Percentiles rank a stretch among this genome's conserved stretches.
phyloP scores from a whole-genome alignment of 169 alveolate genomes.

The Plasmodium coatneyi region DNA sequence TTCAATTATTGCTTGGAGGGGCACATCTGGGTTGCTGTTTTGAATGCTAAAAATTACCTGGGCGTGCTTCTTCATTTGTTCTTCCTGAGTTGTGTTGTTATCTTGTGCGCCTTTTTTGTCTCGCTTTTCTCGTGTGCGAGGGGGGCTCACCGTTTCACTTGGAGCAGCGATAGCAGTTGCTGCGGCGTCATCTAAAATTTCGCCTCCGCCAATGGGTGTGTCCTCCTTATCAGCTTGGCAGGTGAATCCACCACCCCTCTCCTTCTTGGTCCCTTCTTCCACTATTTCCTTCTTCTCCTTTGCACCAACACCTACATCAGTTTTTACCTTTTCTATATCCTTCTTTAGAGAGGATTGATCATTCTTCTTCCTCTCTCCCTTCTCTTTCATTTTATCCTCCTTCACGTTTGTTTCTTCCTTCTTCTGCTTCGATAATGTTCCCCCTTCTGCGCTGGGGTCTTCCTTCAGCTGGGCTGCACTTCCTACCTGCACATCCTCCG shows the following conservation, averaged over 20 bases:
- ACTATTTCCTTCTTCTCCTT: not conserved
- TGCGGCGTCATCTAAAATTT: not conserved
- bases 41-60: not conserved
- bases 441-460: not conserved
- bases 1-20: not conserved
- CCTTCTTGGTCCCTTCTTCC: not conserved
- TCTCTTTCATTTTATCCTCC: not conserved
- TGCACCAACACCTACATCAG: not conserved
- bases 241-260: not conserved
- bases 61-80: not conserved
- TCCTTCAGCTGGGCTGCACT: not conserved
- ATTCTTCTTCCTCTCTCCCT: not conserved
- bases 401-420: slow-evolving; percentile 6
- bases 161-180: not conserved
- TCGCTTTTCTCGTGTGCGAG: not conserved
- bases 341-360: not conserved
- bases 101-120: not conserved
- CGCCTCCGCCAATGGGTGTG: not conserved
- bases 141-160: not conserved
- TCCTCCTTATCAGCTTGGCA: not conserved
- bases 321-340: not conserved
- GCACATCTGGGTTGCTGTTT: not conserved
- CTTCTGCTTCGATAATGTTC: not conserved
- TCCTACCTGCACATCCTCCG: slow-evolving; percentile 6
- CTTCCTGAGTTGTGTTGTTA: not conserved